A percentile compares a stretch with the other conserved stretches of the same genome.
Evolutionary conservation across 106 monocot species (phyloP).

Genomic region (Chionographis japonica): DNA sequence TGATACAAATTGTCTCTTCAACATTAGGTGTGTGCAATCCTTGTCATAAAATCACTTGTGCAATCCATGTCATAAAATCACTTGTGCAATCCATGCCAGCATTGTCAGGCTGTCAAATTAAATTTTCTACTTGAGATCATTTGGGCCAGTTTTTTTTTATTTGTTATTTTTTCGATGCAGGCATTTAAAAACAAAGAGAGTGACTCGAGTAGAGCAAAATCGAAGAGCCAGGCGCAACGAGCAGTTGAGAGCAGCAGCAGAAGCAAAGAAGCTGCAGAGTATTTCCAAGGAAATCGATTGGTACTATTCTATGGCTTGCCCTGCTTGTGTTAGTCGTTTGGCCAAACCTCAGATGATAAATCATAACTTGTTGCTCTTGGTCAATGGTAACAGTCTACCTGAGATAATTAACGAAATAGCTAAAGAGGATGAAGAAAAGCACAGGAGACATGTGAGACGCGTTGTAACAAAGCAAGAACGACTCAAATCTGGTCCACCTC

Average conservation of each 20-base stretch:
- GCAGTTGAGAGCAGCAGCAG: conserved; percentile 51
- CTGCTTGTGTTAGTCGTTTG: background rate
- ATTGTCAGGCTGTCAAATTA: too few relatives aligned
- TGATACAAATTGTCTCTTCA: too few relatives aligned
- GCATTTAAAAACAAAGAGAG: conserved; percentile 47
- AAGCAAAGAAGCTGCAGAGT: conserved; percentile 53
- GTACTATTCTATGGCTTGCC: conserved; percentile 18
- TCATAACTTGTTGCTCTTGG: background rate
- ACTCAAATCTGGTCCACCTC: conserved; percentile 75
- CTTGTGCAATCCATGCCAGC: too few relatives aligned
- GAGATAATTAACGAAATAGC: conserved; percentile 83
- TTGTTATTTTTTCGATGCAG: conserved; percentile 16
- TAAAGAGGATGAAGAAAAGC: conserved; percentile 81
- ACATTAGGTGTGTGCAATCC: too few relatives aligned
- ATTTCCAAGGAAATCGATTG: conserved; percentile 77
- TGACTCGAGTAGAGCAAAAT: conserved; percentile 80
- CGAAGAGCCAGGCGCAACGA: conserved; percentile 68
- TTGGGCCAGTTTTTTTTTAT: too few relatives aligned
- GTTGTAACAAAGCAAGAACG: conserved; percentile 65
- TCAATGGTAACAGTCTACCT: conserved; percentile 39
- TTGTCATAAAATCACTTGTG: too few relatives aligned
- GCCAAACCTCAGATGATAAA: background rate
- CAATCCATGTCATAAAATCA: too few relatives aligned
- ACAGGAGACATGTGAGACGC: conserved; percentile 60
- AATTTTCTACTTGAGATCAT: too few relatives aligned